Evolutionary conservation across 1,139 yeast species (phyloP), one percentile per base, ranked within the genome.

Genomic region (Nakaseomyces bracarensis): DNA sequence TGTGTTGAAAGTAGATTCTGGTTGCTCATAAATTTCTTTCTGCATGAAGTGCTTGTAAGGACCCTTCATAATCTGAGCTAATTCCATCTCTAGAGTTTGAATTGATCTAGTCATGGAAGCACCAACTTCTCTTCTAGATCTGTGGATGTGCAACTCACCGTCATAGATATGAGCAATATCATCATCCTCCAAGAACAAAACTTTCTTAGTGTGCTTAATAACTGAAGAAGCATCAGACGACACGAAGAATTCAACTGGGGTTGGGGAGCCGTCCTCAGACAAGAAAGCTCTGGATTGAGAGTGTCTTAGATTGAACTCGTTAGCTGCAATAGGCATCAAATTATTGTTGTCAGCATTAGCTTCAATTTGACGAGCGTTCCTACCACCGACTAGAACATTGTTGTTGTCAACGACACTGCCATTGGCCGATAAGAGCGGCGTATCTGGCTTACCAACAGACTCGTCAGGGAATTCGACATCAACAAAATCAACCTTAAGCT

Each of bases 191-290:
- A 93, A 75, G 68, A 84, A 91, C 56, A 93, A 75, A 28, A 93
- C 98, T 68, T 91, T 91, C 70, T 89, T 89, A 57, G 99, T 93
- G 70, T 93, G 96, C 68, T 89, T 93, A 47, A 93, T 74, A 42
- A 93, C 96, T n/a, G 98, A 89, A 21, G 98, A 85, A 28, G 98
- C 96, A 67, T 93, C 99, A 25, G 97, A 87, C 19, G 97, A 89
- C 52, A 93, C 73, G 69, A 87, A 93, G 67, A 89, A 91, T 69
- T 93, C 98, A 40, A 91, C 86, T 40, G 98, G 96, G 71, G 80
- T 80, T 51, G 96, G 96, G 49, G 81, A 71, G 43, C 95, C 95
- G 58, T 86, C 96, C 55, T 87, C 96, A 31, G 89, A 76, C 53
- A 87, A 70, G 69, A 87, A 87, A 13, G 96, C 96, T 66, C 96